Evolutionary conservation across 352 stramenopile species (phyloP), one percentile per base, ranked within the genome.

Genomic region (Phytophthora pistaciae): DNA sequence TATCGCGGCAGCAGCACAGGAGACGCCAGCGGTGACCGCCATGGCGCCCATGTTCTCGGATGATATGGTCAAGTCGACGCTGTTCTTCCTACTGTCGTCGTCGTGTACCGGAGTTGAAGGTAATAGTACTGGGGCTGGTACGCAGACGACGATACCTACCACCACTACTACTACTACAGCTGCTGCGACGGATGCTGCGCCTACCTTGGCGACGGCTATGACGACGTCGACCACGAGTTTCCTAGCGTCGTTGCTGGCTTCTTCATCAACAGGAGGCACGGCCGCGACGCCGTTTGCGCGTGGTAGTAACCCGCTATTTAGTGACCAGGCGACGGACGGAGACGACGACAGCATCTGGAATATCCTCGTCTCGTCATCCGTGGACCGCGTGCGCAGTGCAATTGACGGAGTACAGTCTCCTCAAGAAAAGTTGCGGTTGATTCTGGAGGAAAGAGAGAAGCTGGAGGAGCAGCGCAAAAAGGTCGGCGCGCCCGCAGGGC

Each of bases 331-430:
- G 44, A 64, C 49, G 21, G 76, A 69, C 20, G 82, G 75, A 49
- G 82, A 90, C 31, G 84, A 89, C 2, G 83, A 92, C 60, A 90
- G 82, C 44, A 89, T 92, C 40, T 94, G 84, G 87, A 89, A 84
- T 48, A 75, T 92, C 27, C 64, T 94, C 14, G 72, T 94, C 3
- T 78, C 83, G 3, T 91, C 87, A 27, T 94, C 87, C 1, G 84
- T 94, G 9, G 87, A 92, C 65, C 80, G 83, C 29, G 84, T 89
- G 14, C 86, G 87, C 58, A 82, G 56, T 23, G 74, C 74, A 11
- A 92, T 92, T 14, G 60, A 67, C 29, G 75, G 75, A 18, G 72
- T 91, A 3, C 56, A 70, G 1, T 77, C 72, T 11, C 81, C 77
- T 3, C 78, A 89, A 64, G 84, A 92, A 21, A 84, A 80, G 2